Evolutionary conservation across 73 alveolate species (phyloP), one percentile per base, ranked within the genome.

Genomic region (Paramecium bursaria): DNA sequence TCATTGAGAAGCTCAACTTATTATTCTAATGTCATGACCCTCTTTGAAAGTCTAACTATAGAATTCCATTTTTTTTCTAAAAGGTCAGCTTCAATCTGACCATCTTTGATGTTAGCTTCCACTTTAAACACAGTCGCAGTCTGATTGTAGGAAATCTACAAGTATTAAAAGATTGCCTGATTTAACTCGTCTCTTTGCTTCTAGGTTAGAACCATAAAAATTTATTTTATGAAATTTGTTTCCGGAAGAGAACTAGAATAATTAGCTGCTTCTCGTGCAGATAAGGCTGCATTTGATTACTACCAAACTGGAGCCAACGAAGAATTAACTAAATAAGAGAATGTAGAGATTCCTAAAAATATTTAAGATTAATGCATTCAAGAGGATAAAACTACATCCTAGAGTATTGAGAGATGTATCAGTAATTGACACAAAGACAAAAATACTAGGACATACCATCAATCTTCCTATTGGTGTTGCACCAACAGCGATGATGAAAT

Each of bases 61-160:
- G 97, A 79, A 22, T 91, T 90, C 98, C 99, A 95, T 76, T 91
- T 92, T 74, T 91, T 92, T 74, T 95, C 99, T 46, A 95, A 85
- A 7, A 91, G 53, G 82, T 86, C 92, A 3, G 88, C 85, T 21
- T 79, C 67, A 46, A 54, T 54, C 15, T 79, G 47, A 39, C 60
- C 76, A 25, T 39, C 75, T 19, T 79, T 79, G 35, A 79, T 50
- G 46, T 53, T 61, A 0, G 85, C 75, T 42, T 79, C 89, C 0
- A 25, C 31, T 52, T 79, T 73, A 39, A 79, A 79, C 29, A 26
- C 50, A 14, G 48, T 19, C 33, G 82, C 82, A 67, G 77, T 39
- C 25, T 53, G 21, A 49, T 52, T 53, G 46, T 79, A 33, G 67
- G 74, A 48, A 33, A 79, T 31, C 80, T 46, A 39, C 42, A 79